These are phyloP conservation scores for Lachancea fermentati DNA, from an alignment of 805 yeast species.

Conservation along the genomic window DNA sequence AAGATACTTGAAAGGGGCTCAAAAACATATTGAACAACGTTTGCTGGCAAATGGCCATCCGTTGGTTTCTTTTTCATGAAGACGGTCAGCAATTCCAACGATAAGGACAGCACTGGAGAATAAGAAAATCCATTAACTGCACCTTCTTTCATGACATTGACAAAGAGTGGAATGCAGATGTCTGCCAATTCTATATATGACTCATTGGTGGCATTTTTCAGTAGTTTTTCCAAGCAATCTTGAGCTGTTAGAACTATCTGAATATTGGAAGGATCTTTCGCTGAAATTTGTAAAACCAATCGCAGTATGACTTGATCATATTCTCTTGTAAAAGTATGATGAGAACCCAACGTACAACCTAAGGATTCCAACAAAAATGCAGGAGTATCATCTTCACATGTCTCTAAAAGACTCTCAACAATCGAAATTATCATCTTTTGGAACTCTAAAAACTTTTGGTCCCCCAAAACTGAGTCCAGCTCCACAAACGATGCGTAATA, in stretches of 20 bases:
- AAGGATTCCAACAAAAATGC: constrained; percentile 67
- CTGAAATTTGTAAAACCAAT: constrained; percentile 57
- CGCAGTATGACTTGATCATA: constrained; percentile 37
- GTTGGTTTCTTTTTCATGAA: constrained; percentile 29
- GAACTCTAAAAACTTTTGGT: constrained; percentile 13
- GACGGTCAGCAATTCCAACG: constrained; percentile 28
- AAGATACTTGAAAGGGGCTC: constrained; percentile 27
- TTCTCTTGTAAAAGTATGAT: constrained; percentile 20
- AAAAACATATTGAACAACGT: constrained; percentile 21
- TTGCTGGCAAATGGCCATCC: constrained; percentile 24
- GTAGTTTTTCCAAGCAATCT: constrained; percentile 59
- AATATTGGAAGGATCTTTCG: constrained; percentile 69
- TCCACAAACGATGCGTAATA: constrained; percentile 41
- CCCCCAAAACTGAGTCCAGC: constrained; percentile 24
- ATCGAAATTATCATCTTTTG: constrained; percentile 31
- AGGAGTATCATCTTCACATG: constrained; percentile 76
- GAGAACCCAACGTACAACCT: constrained; percentile 30
- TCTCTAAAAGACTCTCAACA: constrained; percentile 44
- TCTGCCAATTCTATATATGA: constrained; percentile 46
- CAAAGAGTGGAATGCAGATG: constrained; percentile 46
- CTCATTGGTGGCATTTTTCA: constrained; percentile 41
- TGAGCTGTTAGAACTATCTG: constrained; percentile 61
- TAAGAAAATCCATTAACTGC: constrained; percentile 37
- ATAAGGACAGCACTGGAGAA: constrained; percentile 44
- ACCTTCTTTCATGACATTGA: constrained; percentile 33